Evolutionary conservation across 2,329 filamentous ascomycete genomes (phyloP), one percentile per base, ranked within the genome.

Genomic region (Aspergillus bombycis): DNA sequence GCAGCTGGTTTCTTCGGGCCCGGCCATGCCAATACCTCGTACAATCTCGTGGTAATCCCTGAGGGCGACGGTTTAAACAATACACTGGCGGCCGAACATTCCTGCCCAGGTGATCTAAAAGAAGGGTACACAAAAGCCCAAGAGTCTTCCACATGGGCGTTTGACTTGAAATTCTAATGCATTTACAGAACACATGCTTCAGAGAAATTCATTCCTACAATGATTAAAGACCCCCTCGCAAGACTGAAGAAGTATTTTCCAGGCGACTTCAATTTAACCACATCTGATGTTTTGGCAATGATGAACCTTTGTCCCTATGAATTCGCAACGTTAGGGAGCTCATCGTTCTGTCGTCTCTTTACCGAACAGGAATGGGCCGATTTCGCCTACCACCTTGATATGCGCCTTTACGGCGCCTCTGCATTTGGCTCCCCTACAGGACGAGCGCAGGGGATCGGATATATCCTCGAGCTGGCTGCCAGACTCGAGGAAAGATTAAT

Each of bases 231-330:
- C 34, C 82, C 84, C 10, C 81, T 80, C 2, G 64, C 74, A 16
- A 80, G 84, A 3, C 72, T 87, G 21, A 80, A 84, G 32, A 62
- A 75, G 46, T 81, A 82, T 67, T 78, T 80, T 3, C 84, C 84
- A 2, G 41, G 69, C 1, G 82, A 81, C 34, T 85, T 87, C 72
- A 76, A 72, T n/a, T 75, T 86, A 38, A 85, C 77, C 0, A 66
- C 76, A 46, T 81, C 82, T 64, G 84, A 86, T 68, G 81, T 82
- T 0, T 83, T 84, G 58, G 80, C 79, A 19, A 81, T 83, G 80
- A 79, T 82, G 71, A 84, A 79, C 65, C 77, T 85, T 61, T 87
- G 85, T 65, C 82, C 83, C 1, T 87, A 86, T 67, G 85, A 87
- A 71, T 77, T 74, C 46, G 81, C 75, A 36, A 84, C 81, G 64